Base-by-base conservation (phyloP, 495 filamentous ascomycete species). In the Rusavskia elegans region DNA sequence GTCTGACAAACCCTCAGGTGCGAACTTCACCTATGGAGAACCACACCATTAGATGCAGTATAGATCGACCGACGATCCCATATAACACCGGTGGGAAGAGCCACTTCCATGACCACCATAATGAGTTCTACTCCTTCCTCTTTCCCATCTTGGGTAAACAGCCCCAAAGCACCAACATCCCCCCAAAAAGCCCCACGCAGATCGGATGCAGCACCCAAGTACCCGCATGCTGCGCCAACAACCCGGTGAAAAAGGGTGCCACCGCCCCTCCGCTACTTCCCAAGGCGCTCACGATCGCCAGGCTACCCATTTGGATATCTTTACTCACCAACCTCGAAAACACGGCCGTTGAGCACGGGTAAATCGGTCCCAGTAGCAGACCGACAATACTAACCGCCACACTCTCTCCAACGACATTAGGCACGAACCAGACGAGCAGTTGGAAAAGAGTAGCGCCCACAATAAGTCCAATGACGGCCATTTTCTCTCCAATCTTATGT, bases 161-260 rank as follows among this genome's bases (percentile, higher is more conserved):
- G 41, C 68, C 75, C 84, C 84, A 92, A 56, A 75, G 79, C 0
- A 69, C 64, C 45, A 79, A 54, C 87, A 93, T 90, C 35, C 75
- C 72, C 3, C 67, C 77, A 69, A 83, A 88, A 57, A 89, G 56
- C 38, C 73, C 77, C 51, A 85, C 74, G 58, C 73, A 76, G 45
- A 79, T 69, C 6, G 85, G 84, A 71, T 89, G 84, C 59, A 92
- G 61, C 16, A 90, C 82, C 59, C 74, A 84, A 1, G 83, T 84
- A 0, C 86, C 85, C 8, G 73, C 71, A 7, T 73, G 71, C 59
- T 85, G 78, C 0, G 85, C 82, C 7, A 89, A 58, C 39, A 87
- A 55, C 48, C 84, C 85, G 4, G 80, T 88, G 0, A 82, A 74
- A 53, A 90, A 89, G 0, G 85, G 86, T 21, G 80, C 80, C 4